A percentile compares a stretch with the other conserved stretches of the same genome.
Conservation (phyloP, 805 yeast genomes). For the Saccharomycopsis selenospora region DNA sequence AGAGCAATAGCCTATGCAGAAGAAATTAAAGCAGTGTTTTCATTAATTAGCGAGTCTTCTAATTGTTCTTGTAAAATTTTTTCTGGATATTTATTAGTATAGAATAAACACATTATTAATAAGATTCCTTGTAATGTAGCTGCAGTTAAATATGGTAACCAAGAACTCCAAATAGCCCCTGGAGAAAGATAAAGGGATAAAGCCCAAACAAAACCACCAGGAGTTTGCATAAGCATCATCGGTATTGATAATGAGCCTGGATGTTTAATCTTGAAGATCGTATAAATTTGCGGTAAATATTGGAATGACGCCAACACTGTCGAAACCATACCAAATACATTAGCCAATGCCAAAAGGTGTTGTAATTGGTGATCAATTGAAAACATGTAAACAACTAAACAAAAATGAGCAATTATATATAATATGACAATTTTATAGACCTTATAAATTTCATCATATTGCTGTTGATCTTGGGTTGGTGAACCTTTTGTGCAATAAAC, state of each 20-base stretch:
- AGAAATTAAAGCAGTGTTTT: neutral
- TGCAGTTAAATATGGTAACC: conserved; percentile 74
- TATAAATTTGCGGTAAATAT: conserved; percentile 71
- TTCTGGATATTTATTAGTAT: conserved; percentile 13
- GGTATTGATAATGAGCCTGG: conserved; percentile 74
- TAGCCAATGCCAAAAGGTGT: conserved; percentile 35
- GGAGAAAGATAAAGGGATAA: conserved; percentile 61
- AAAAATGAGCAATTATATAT: conserved; percentile 31
- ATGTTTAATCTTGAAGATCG: conserved; percentile 61
- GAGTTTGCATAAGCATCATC: conserved; percentile 83
- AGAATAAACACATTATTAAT: conserved; percentile 56
- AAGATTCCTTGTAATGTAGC: conserved; percentile 60
- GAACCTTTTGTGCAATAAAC: conserved; percentile 41
- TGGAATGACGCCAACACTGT: conserved; percentile 59
- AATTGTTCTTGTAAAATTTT: neutral
- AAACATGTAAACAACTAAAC: conserved; percentile 30
- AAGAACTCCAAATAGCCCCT: conserved; percentile 79
- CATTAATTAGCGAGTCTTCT: neutral
- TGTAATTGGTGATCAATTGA: conserved; percentile 22
- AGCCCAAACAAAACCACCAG: conserved; percentile 82
- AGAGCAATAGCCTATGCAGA: too few relatives aligned
- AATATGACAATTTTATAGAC: conserved; percentile 36
- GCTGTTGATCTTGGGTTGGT: conserved; percentile 38
- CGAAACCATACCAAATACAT: conserved; percentile 56
- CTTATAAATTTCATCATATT: conserved; percentile 35